These are phyloP conservation scores for Prunus mongolica DNA, from an alignment of 306 rosid species.

Conservation along the genomic window DNA sequence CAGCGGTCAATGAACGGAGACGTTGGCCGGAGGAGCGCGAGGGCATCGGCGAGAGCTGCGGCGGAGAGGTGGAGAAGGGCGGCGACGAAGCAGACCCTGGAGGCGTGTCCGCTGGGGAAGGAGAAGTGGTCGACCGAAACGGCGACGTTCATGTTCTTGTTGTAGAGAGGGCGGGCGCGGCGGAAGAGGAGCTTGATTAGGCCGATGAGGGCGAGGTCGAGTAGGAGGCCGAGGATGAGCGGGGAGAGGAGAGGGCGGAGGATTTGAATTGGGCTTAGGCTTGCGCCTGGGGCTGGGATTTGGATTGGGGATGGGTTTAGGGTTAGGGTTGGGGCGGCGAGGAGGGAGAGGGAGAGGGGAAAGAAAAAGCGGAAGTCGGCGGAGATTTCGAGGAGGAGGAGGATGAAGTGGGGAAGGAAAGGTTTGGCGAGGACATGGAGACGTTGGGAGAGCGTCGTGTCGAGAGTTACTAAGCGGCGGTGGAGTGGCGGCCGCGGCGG, in stretches of 20 bases:
- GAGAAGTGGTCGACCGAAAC: slow-evolving; percentile 64
- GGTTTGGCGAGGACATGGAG: slow-evolving; percentile 41
- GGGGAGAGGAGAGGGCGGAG: slow-evolving; percentile 42
- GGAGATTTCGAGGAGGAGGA: slow-evolving; percentile 28
- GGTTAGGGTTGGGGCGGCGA: background rate
- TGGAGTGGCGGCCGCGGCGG: slow-evolving; percentile 9
- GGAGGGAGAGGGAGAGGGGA: slow-evolving; percentile 34
- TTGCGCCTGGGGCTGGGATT: slow-evolving; percentile 1
- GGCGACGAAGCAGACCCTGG: slow-evolving; percentile 69
- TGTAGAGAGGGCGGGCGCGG: slow-evolving; percentile 64
- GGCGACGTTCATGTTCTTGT: slow-evolving; percentile 49
- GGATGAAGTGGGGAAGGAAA: slow-evolving; percentile 33
- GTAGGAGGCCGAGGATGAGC: slow-evolving; percentile 61
- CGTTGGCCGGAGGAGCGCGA: slow-evolving; percentile 23
- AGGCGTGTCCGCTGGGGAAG: slow-evolving; percentile 74
- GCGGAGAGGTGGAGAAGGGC: slow-evolving; percentile 44
- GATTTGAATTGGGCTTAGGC: slow-evolving; percentile 23
- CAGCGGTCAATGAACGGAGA: slow-evolving; percentile 16
- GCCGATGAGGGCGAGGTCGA: slow-evolving; percentile 54
- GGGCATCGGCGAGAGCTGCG: slow-evolving; percentile 8
- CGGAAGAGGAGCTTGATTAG: slow-evolving; percentile 51
- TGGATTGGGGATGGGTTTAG: background rate
- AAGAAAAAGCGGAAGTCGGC: slow-evolving; percentile 12
- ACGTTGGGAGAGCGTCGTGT: slow-evolving; percentile 33
- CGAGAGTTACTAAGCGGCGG: slow-evolving; percentile 32